phyloP scores from a whole-genome alignment of 495 filamentous ascomycete species.

The Saxophila tyrrhenica region DNA sequence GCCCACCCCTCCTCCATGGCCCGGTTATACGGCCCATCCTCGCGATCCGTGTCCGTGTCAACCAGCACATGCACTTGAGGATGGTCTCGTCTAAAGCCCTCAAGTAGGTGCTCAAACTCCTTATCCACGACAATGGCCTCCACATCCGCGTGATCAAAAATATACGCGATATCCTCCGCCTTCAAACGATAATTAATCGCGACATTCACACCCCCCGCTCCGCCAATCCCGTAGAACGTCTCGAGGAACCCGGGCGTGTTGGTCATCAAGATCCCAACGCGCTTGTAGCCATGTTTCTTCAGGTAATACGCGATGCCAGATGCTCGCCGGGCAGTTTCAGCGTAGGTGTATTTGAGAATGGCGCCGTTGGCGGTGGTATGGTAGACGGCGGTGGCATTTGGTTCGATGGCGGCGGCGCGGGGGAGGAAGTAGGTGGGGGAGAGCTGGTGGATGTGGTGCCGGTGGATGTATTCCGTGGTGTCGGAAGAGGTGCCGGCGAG shows the following conservation, averaged over 20 bases:
- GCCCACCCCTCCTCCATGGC: slow-evolving; percentile 70
- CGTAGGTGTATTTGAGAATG: slow-evolving; percentile 62
- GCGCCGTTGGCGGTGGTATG: slow-evolving; percentile 73
- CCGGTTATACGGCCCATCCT: slow-evolving; percentile 69
- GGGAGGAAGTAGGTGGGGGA: slow-evolving; percentile 84
- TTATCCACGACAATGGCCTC: slow-evolving; percentile 81
- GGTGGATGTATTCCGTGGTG: slow-evolving; percentile 35
- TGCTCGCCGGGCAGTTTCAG: slow-evolving; percentile 71
- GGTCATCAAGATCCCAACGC: slow-evolving; percentile 69
- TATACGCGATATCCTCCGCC: slow-evolving; percentile 76
- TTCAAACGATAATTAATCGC: slow-evolving; percentile 88
- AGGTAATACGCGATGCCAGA: slow-evolving; percentile 80
- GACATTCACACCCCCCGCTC: slow-evolving; percentile 70
- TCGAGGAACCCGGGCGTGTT: slow-evolving; percentile 95
- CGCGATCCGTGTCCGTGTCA: slow-evolving; percentile 75
- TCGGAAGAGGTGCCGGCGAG: slow-evolving; percentile 34
- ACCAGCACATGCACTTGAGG: slow-evolving; percentile 58
- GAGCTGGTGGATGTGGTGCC: slow-evolving; percentile 62
- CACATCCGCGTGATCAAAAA: slow-evolving; percentile 73
- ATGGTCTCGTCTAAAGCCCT: slow-evolving; percentile 45
- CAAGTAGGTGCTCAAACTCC: slow-evolving; percentile 63
- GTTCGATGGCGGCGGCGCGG: slow-evolving; percentile 81
- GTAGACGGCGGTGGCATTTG: slow-evolving; percentile 73
- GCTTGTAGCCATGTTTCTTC: slow-evolving; percentile 53
- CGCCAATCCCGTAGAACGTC: slow-evolving; percentile 75